Evolutionary conservation across 2,329 filamentous ascomycete genomes (phyloP).

Genomic region (Paradendryphiella salina): DNA sequence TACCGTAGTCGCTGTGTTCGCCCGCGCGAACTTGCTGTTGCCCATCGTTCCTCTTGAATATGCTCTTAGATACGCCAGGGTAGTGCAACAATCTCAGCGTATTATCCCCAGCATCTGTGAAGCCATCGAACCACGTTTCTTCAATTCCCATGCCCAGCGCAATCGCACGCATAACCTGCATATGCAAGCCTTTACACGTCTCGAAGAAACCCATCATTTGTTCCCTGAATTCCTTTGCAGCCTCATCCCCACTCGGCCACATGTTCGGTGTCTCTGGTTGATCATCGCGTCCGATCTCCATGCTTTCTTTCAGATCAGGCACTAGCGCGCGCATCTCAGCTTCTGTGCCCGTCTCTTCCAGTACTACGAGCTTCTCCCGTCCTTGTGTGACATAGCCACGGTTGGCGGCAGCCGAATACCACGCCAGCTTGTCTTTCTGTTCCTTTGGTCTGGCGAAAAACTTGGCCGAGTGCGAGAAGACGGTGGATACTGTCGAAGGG

Average conservation of each 20-base stretch:
- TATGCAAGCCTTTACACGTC: constrained; percentile 74
- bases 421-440: constrained; percentile 47
- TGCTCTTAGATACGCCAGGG: constrained; percentile 65
- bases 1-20: constrained; percentile 71
- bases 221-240: constrained; percentile 65
- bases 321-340: constrained; percentile 41
- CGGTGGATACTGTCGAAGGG: constrained; percentile 58
- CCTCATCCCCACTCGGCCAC: constrained; percentile 67
- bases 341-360: constrained; percentile 44
- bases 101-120: constrained; percentile 60
- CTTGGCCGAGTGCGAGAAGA: constrained; percentile 58
- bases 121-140: constrained; percentile 74
- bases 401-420: constrained; percentile 54
- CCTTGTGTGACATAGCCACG: constrained; percentile 54
- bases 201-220: constrained; percentile 75
- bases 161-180: constrained; percentile 80
- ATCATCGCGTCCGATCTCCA: constrained; percentile 65
- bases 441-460: constrained; percentile 47
- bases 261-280: constrained; percentile 69
- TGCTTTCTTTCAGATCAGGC: constrained; percentile 59
- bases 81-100: constrained; percentile 75
- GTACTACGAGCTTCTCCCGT: constrained; percentile 47
- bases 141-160: constrained; percentile 77
- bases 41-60: constrained; percentile 67
- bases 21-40: constrained; percentile 77